Evolutionary conservation across 495 filamentous ascomycete genomes (phyloP), one percentile per base, ranked within the genome.

Genomic region (Rhizodiscina lignyota): DNA sequence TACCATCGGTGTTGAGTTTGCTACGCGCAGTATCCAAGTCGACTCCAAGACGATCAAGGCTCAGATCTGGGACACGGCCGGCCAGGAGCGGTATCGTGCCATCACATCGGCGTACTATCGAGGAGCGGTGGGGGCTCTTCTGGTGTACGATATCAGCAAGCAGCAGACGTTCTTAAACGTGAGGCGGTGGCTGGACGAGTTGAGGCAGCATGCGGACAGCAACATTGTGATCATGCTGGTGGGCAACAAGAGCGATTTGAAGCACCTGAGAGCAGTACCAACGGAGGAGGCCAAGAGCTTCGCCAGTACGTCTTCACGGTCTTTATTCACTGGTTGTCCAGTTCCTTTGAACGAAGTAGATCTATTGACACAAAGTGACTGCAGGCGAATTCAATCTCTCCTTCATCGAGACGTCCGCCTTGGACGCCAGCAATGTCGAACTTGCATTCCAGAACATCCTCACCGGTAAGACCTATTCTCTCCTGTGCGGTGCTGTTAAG

Each of bases 181-280:
- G 46, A 94, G 85, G 43, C 71, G 91, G 55, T 99, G 91, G 91
- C 66, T 99, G 66, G 96, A 96, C 66, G 91, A 99, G 64, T 72
- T 99, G 52, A 77, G 89, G 41, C 86, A 93, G 52, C 87, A 99
- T 61, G 91, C 91, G 45, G 91, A 99, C 54, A 83, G 82, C 44
- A 99, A 99, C 65, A 99, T 99, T 42, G 91, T 99, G 40, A 99
- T 99, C 58, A 96, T 99, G 89, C 64, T 99, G 49, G 91, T 96
- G 34, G 91, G 91, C 47, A 99, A 99, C 71, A 99, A 99, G 79
- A 96, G 87, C 55, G 91, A 99, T 93, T 77, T 94, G 72, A 77
- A 85, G 61, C 91, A 99, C 63, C 66, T 99, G 56, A 72, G 91
- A 54, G 91, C 91, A 39, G 91, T 99, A 36, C 85, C 91, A 37